Conservation (phyloP, 768 basidiomycete species). For the Serendipita sp. region DNA sequence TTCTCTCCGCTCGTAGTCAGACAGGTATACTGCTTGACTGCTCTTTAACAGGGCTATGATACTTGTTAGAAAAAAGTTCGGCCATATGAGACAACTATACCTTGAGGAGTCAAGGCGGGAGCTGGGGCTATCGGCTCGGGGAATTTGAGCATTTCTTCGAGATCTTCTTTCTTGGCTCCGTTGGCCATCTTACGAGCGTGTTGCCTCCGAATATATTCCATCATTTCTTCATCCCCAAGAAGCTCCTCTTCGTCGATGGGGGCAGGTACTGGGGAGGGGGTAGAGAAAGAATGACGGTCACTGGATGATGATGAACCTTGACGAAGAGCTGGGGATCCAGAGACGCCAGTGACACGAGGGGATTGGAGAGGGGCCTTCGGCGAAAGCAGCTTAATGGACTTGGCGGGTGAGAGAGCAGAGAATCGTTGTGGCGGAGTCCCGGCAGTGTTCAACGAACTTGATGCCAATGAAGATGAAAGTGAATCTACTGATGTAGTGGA, state of each 20-base stretch:
- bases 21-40: constrained; percentile 51
- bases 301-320: constrained; percentile 47
- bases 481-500: constrained; percentile 71
- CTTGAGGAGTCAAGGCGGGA: constrained; percentile 44
- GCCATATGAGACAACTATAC: constrained; percentile 15
- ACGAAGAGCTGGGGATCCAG: constrained; percentile 33
- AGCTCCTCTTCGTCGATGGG: constrained; percentile 67
- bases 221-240: constrained; percentile 92
- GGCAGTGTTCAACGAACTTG: constrained; percentile 5
- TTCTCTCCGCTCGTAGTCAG: constrained; percentile 80
- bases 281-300: constrained; percentile 54
- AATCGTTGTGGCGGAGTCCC: constrained; percentile 28
- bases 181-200: constrained; percentile 73
- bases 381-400: constrained; percentile 60
- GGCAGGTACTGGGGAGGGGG: constrained; percentile 69
- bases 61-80: constrained; percentile 8
- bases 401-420: constrained; percentile 73
- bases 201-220: constrained; percentile 79
- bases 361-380: constrained; percentile 56
- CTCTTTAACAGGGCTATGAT: constrained; percentile 46
- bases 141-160: constrained; percentile 79
- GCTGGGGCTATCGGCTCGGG: constrained; percentile 74
- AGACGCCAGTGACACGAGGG: constrained; percentile 37
- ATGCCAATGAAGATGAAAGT: constrained; percentile 33
- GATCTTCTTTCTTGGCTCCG: constrained; percentile 69